Base-by-base conservation (phyloP, 106 monocot species). In the Acanthochlamys bracteata region DNA sequence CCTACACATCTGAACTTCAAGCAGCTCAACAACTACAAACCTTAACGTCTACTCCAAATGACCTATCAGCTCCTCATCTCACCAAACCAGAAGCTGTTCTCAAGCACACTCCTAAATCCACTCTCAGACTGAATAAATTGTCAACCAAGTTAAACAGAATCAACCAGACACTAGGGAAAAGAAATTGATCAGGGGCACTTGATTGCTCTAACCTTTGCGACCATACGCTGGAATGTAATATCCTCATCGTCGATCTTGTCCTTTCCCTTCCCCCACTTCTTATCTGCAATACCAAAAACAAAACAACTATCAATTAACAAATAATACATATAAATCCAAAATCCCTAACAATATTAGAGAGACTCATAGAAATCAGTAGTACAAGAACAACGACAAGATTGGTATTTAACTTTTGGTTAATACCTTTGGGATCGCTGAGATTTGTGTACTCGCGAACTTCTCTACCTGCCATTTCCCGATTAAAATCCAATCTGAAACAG, bases 171-270 rank as follows among this genome's bases (percentile, higher is more conserved):
- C n/a, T n/a, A n/a, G n/a, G n/a, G n/a, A n/a, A n/a, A n/a, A n/a
- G n/a, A n/a, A n/a, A n/a, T n/a, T n/a, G n/a, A n/a, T n/a, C n/a
- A n/a, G n/a, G n/a, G n/a, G n/a, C n/a, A n/a, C n/a, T n/a, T n/a
- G n/a, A n/a, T n/a, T 19, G 7, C 11, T 6, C n/a, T 19, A 55
- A 55, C 54, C 8, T 55, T 11, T 16, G n/a, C 54, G 16, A 55
- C 8, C 11, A 55, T 11, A 7, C 54, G 80, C 33, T 88, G 88
- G 69, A 88, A 88, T 26, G 88, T 84, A 60, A 84, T 59, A 63
- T 88, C 88, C 61, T 88, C 88, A 33, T 84, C 88, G 65, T 88
- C 88, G 27, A 88, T 84, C 69, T 78, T 88, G 45, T 88, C 88
- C 71, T 83, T 88, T 19, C 88, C 84, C 59, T 88, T 88, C 12